Conservation (phyloP, 345 rosid genomes). For the Euphorbia peplus region DNA sequence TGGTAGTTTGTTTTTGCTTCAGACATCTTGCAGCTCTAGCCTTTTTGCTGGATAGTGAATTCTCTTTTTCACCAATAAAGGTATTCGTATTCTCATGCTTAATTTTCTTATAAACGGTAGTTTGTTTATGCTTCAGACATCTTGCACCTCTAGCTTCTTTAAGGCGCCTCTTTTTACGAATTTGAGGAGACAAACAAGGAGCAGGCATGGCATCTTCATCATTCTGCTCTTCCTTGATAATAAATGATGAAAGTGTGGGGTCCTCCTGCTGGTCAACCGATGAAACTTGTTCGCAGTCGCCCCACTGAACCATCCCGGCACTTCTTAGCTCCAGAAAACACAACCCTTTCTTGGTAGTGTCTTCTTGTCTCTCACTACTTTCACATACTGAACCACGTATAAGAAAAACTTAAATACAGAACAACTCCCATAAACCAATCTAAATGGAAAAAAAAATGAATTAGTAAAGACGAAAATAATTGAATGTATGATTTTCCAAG, state of each 20-base stretch:
- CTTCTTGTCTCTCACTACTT: constrained; percentile 21
- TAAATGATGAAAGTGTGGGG: constrained; percentile 23
- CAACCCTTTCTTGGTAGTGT: constrained; percentile 33
- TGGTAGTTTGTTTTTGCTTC: constrained; percentile 18
- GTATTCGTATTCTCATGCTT: constrained; percentile 27
- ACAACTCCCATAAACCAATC: not conserved
- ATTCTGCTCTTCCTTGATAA: constrained; percentile 25
- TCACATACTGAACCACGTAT: constrained; percentile 10
- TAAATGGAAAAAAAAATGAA: not conserved
- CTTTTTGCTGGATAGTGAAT: constrained; percentile 2
- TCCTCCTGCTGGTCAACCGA: constrained; percentile 17
- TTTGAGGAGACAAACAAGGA: constrained; percentile 25
- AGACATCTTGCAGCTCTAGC: constrained; percentile 22
- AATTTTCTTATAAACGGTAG: constrained; percentile 22
- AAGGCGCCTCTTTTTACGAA: constrained; percentile 39
- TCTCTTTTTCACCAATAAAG: not conserved
- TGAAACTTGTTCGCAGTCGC: constrained; percentile 26
- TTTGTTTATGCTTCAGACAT: constrained; percentile 13
- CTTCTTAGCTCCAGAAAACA: constrained; percentile 43
- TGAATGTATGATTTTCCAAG: not conserved
- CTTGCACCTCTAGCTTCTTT: constrained; percentile 29
- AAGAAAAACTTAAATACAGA: not conserved
- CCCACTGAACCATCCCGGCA: constrained; percentile 44
- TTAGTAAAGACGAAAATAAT: not conserved
- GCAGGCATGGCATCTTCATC: constrained; percentile 28